phyloP scores from a whole-genome alignment of 495 filamentous ascomycete genomes.

The Pyrenula aspistea region DNA sequence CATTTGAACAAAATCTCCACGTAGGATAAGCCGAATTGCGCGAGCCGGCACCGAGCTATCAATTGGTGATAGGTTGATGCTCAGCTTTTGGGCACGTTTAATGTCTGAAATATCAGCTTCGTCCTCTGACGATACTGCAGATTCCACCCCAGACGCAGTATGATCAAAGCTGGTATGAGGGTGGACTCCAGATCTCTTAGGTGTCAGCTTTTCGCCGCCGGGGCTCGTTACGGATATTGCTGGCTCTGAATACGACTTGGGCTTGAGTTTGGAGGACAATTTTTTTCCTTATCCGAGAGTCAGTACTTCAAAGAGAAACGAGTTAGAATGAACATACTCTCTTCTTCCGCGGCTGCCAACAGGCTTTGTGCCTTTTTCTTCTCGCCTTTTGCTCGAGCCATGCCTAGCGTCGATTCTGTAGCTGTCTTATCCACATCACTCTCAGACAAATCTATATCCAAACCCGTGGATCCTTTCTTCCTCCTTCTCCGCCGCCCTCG shows the following conservation, averaged over 20 bases:
- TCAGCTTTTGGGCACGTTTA: slow-evolving; percentile 70
- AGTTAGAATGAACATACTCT: slow-evolving; percentile 49
- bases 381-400: slow-evolving; percentile 23
- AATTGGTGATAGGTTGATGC: slow-evolving; percentile 67
- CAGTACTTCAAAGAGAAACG: too few relatives aligned
- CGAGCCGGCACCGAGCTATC: slow-evolving; percentile 63
- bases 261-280: slow-evolving; percentile 26
- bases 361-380: slow-evolving; percentile 36
- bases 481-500: slow-evolving; percentile 17
- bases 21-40: slow-evolving; percentile 74
- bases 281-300: slow-evolving; percentile 19
- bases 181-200: slow-evolving; percentile 58
- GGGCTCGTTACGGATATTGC: slow-evolving; percentile 53
- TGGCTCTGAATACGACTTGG: slow-evolving; percentile 50
- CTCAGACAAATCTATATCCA: neutral
- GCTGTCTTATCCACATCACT: neutral
- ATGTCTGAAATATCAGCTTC: slow-evolving; percentile 79
- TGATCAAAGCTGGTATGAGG: slow-evolving; percentile 71
- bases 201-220: slow-evolving; percentile 38
- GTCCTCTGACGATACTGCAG: slow-evolving; percentile 74
- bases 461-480: slow-evolving; percentile 11
- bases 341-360: slow-evolving; percentile 62
- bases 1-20: slow-evolving; percentile 69
- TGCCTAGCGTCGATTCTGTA: neutral
- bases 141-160: slow-evolving; percentile 53